phyloP scores from a whole-genome alignment of 768 basidiomycete genomes.

The Rhizopogon vulgaris region DNA sequence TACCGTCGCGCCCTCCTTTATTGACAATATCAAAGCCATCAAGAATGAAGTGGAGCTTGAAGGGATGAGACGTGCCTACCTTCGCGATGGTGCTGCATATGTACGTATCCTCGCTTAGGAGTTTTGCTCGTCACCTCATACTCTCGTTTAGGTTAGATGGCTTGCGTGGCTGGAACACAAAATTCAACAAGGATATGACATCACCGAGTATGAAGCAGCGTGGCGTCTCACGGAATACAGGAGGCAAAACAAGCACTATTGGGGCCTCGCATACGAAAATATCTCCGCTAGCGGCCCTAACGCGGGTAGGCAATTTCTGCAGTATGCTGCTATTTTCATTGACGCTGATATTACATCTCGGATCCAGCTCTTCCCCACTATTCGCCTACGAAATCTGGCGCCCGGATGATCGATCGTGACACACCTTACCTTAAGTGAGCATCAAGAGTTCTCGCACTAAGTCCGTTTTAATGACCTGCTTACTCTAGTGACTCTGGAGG shows the following conservation, averaged over 20 bases:
- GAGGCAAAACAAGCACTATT: constrained; percentile 62
- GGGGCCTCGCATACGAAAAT: constrained; percentile 84
- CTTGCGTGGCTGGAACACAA: constrained; percentile 88
- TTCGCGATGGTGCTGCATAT: constrained; percentile 84
- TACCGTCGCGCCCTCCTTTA: constrained; percentile 60
- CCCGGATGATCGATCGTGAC: constrained; percentile 68
- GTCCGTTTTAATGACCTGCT: constrained; percentile 10
- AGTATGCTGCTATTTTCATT: not conserved
- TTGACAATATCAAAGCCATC: constrained; percentile 76
- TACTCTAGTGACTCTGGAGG: constrained; percentile 81
- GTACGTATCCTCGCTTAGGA: constrained; percentile 36
- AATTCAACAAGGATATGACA: constrained; percentile 66
- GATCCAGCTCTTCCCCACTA: constrained; percentile 84
- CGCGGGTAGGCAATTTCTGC: constrained; percentile 42
- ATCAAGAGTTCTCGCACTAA: constrained; percentile 5
- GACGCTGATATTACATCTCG: not conserved
- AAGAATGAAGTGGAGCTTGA: constrained; percentile 87
- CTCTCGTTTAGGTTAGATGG: constrained; percentile 53
- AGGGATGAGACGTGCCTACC: constrained; percentile 77
- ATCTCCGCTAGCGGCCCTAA: constrained; percentile 89
- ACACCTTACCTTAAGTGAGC: constrained; percentile 87
- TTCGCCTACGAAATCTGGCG: constrained; percentile 60
- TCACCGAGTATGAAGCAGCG: constrained; percentile 91
- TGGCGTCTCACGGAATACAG: constrained; percentile 77
- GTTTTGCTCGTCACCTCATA: constrained; percentile 9